These are phyloP conservation scores for Pisolithus microcarpus DNA, from an alignment of 768 basidiomycete genomes.

Conservation along the genomic window DNA sequence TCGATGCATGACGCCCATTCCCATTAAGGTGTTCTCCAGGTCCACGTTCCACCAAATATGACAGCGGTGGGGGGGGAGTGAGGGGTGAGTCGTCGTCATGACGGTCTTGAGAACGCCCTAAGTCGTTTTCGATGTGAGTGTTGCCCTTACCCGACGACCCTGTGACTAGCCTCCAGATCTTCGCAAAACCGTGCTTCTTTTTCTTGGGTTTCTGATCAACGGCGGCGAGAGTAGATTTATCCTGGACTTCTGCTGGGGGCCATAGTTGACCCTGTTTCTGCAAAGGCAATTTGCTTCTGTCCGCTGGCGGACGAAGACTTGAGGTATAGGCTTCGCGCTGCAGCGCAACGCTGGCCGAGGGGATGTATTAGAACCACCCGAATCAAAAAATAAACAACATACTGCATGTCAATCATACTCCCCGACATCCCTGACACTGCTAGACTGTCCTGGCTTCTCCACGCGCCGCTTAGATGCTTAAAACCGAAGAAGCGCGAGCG, in stretches of 20 bases:
- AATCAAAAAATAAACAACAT: constrained; percentile 30
- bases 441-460: constrained; percentile 76
- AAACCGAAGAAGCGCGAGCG: constrained; percentile 74
- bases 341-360: constrained; percentile 55
- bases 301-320: constrained; percentile 23
- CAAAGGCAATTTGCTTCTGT: constrained; percentile 27
- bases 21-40: constrained; percentile 45
- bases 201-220: constrained; percentile 57
- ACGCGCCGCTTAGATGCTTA: constrained; percentile 61
- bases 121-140: constrained; percentile 19
- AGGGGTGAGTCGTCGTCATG: constrained; percentile 69
- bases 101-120: constrained; percentile 33
- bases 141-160: constrained; percentile 40
- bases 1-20: constrained; percentile 55
- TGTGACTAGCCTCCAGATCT: constrained; percentile 76
- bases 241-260: constrained; percentile 36
- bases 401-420: constrained; percentile 94
- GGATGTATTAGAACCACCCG: constrained; percentile 3
- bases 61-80: constrained; percentile 85
- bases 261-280: constrained; percentile 49
- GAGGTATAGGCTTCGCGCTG: constrained; percentile 51
- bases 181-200: constrained; percentile 63
- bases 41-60: constrained; percentile 66
- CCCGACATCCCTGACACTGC: constrained; percentile 77
- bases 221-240: constrained; percentile 13